Conservation (phyloP, 2,329 filamentous ascomycete species). For the Hypoxylon sp. region DNA sequence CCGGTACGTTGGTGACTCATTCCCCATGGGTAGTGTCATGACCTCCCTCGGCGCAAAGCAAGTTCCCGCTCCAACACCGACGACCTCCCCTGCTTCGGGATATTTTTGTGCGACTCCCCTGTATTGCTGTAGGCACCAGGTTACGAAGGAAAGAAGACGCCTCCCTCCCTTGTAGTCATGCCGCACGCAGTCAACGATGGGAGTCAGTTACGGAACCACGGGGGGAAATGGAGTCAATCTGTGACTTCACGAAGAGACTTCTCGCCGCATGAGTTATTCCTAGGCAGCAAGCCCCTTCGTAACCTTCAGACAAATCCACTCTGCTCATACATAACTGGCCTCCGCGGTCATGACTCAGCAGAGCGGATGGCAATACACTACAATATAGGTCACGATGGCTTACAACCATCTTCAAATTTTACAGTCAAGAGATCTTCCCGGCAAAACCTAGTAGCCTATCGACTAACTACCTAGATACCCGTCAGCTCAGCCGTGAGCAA, state of each 20-base stretch:
- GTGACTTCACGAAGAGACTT: background rate
- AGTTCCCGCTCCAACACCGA: background rate
- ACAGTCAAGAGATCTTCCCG: constrained; percentile 39
- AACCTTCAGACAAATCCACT: background rate
- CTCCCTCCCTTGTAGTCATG: background rate
- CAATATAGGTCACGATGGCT: constrained; percentile 16
- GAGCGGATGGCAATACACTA: constrained; percentile 1
- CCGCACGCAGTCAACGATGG: background rate
- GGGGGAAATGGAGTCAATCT: background rate
- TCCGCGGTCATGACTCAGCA: background rate
- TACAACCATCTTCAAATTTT: constrained; percentile 13
- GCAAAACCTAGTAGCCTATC: constrained; percentile 21
- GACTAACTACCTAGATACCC: constrained; percentile 5
- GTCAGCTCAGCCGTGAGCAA: constrained; percentile 24
- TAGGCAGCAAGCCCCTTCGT: constrained; percentile 5
- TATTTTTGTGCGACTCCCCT: background rate
- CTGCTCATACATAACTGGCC: background rate
- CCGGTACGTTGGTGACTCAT: constrained; percentile 14
- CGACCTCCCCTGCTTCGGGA: background rate
- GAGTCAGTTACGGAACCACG: background rate
- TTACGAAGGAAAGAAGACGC: background rate
- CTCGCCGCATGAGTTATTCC: background rate
- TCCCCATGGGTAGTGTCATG: background rate
- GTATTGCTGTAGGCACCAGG: background rate
- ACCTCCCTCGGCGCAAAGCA: constrained; percentile 14